Evolutionary conservation across 2,329 filamentous ascomycete genomes (phyloP).

Genomic region (Fusarium sp.): DNA sequence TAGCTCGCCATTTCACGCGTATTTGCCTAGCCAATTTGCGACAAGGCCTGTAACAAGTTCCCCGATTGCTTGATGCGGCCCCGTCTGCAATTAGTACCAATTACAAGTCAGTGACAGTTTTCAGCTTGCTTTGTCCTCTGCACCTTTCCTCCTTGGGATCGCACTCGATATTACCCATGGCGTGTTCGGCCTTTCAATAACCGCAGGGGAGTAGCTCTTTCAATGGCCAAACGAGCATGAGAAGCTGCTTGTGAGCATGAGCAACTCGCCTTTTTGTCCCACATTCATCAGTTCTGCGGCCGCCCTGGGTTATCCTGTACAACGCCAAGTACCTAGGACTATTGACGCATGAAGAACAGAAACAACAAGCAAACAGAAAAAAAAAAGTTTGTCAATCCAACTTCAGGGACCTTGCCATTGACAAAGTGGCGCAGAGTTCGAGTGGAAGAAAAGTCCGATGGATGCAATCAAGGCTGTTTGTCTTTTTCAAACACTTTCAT

Average conservation of each 20-base stretch:
- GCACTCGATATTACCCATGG: slow-evolving; percentile 21
- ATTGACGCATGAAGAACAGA: not conserved
- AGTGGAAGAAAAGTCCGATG: slow-evolving; percentile 5
- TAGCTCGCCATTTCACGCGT: slow-evolving; percentile 21
- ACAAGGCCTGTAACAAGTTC: slow-evolving; percentile 9
- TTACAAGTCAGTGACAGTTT: slow-evolving; percentile 16
- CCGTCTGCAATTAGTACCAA: not conserved
- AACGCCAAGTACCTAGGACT: slow-evolving; percentile 7
- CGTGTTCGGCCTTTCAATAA: slow-evolving; percentile 26
- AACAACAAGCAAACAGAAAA: not conserved
- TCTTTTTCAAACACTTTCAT: slow-evolving; percentile 8
- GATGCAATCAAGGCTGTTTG: not conserved
- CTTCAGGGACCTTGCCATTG: slow-evolving; percentile 21
- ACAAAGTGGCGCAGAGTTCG: slow-evolving; percentile 22
- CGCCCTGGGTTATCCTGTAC: slow-evolving; percentile 18
- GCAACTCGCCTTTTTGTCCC: slow-evolving; percentile 30
- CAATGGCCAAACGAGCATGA: slow-evolving; percentile 1
- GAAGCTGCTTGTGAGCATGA: slow-evolving; percentile 15
- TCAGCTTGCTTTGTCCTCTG: slow-evolving; percentile 39
- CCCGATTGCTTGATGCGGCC: slow-evolving; percentile 8
- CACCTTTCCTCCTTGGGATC: slow-evolving; percentile 37
- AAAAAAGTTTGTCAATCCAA: slow-evolving; percentile 1
- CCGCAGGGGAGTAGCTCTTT: slow-evolving; percentile 19
- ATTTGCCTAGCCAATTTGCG: slow-evolving; percentile 17
- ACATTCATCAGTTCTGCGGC: slow-evolving; percentile 21